Evolutionary conservation across 2,329 filamentous ascomycete genomes (phyloP).

Genomic region (Aureobasidium sp.): DNA sequence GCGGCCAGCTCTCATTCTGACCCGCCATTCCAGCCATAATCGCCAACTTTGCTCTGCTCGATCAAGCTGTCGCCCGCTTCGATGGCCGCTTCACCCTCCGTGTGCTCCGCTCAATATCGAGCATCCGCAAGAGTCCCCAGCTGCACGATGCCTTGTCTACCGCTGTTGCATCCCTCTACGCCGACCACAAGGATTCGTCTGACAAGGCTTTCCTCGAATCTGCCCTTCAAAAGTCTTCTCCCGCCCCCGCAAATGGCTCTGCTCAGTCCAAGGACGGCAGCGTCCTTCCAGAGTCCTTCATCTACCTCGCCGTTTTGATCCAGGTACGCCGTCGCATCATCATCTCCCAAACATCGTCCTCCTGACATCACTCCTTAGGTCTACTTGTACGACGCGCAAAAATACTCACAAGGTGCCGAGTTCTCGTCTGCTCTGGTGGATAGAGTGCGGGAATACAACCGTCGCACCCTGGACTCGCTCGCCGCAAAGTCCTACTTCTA

Average conservation of each 20-base stretch:
- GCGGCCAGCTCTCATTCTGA: not conserved
- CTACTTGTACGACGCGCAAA: slow-evolving; percentile 77
- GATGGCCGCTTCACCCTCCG: slow-evolving; percentile 92
- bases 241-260: slow-evolving; percentile 16
- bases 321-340: slow-evolving; percentile 23
- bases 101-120: slow-evolving; percentile 90
- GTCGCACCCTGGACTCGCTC: slow-evolving; percentile 86
- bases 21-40: slow-evolving; percentile 66
- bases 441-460: slow-evolving; percentile 81
- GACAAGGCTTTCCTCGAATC: slow-evolving; percentile 17
- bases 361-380: slow-evolving; percentile 51
- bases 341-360: not conserved
- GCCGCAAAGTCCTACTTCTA: slow-evolving; percentile 98
- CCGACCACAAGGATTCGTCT: slow-evolving; percentile 15
- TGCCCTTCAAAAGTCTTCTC: slow-evolving; percentile 15
- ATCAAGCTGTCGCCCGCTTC: slow-evolving; percentile 86
- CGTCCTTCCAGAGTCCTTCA: slow-evolving; percentile 32
- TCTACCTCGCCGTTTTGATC: slow-evolving; percentile 32
- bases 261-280: slow-evolving; percentile 21
- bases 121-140: slow-evolving; percentile 71
- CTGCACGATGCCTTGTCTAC: slow-evolving; percentile 28
- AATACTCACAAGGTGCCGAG: slow-evolving; percentile 69
- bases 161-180: slow-evolving; percentile 20
- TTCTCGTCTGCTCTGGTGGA: slow-evolving; percentile 81
- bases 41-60: slow-evolving; percentile 83